Conservation (phyloP, 176 grass and related monocot species). For the Oryza rufipogon region DNA sequence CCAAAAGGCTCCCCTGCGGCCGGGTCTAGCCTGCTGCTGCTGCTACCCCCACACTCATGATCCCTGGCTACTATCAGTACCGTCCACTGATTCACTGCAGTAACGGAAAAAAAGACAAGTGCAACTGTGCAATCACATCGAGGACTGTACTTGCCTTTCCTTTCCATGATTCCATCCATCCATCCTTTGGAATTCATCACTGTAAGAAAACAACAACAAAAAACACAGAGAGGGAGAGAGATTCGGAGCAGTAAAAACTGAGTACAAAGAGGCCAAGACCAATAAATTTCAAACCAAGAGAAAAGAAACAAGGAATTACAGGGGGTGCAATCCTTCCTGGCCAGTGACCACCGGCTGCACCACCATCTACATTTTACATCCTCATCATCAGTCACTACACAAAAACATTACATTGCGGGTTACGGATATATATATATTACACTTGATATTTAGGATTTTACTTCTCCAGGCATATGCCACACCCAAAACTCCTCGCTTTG, state of each 20-base stretch:
- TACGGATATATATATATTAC: background rate
- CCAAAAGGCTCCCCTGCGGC: background rate
- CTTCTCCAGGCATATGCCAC: slow-evolving; percentile 30
- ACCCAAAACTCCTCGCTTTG: slow-evolving; percentile 54
- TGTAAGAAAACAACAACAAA: background rate
- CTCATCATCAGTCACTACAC: background rate
- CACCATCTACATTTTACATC: slow-evolving; percentile 25
- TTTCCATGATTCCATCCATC: background rate
- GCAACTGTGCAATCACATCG: slow-evolving; percentile 10
- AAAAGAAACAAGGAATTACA: slow-evolving; percentile 26
- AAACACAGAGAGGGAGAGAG: background rate
- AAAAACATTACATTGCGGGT: background rate
- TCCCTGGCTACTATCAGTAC: background rate
- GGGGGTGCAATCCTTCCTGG: background rate
- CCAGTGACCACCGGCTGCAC: background rate
- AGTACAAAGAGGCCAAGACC: background rate
- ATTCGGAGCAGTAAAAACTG: background rate
- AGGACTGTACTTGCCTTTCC: slow-evolving; percentile 8
- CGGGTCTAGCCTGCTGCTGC: background rate
- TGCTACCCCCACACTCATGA: background rate
- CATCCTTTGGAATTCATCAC: background rate
- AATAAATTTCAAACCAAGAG: background rate
- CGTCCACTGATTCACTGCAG: background rate
- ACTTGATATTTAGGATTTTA: slow-evolving; percentile 10
- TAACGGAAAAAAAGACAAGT: slow-evolving; percentile 22